phyloP scores from a whole-genome alignment of 371 early-diverging fungal species.

The Ordospora pajunii region DNA sequence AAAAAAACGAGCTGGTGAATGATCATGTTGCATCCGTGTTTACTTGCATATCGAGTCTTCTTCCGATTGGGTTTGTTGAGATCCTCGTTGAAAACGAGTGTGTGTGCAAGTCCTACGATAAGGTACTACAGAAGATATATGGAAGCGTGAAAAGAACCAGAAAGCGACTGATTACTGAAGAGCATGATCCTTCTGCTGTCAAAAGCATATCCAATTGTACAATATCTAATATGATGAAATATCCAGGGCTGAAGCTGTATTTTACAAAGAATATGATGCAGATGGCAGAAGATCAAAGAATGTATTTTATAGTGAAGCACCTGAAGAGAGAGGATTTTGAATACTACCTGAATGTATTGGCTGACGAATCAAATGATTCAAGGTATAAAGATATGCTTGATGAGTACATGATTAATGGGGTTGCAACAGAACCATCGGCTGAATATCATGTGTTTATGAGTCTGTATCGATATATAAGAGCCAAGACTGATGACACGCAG shows the following conservation, averaged over 20 bases:
- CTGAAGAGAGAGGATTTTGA: conserved; percentile 4
- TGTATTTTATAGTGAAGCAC: background rate
- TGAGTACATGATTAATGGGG: conserved; percentile 1
- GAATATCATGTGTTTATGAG: conserved; percentile 14
- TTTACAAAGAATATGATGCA: background rate
- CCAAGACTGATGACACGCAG: background rate
- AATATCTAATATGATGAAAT: background rate
- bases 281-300: background rate
- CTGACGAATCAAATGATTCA: background rate
- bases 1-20: conserved; percentile 1
- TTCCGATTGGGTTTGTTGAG: conserved; percentile 3
- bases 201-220: background rate
- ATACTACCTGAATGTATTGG: conserved; percentile 3
- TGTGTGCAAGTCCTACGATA: background rate
- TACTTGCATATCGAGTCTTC: background rate
- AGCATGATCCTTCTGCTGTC: background rate
- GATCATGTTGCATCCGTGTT: background rate
- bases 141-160: background rate
- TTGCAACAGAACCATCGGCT: background rate
- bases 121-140: background rate
- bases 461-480: background rate
- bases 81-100: background rate
- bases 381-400: background rate
- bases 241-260: background rate
- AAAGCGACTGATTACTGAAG: background rate